Percentiles rank a stretch among this genome's conserved stretches.
These are phyloP conservation scores for Apiotrichum brassicae DNA, from an alignment of 1,284 basidiomycete species.

Conservation along the genomic window DNA sequence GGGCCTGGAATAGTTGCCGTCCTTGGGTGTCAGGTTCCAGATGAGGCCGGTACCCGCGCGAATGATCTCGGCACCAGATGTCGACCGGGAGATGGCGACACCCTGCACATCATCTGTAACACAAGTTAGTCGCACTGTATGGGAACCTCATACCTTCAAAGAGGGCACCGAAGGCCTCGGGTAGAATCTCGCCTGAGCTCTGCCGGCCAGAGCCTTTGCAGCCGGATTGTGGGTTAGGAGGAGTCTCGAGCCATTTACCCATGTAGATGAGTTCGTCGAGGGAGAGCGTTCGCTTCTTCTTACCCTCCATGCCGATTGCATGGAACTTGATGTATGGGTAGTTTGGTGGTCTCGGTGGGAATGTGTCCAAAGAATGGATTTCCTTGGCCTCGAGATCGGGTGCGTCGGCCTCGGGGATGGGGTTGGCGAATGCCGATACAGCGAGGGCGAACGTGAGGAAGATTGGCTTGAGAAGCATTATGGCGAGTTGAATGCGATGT, in stretches of 20 bases:
- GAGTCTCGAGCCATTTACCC: not conserved
- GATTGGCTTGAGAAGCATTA: not conserved
- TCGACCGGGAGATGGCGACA: not conserved
- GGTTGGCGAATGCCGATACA: not conserved
- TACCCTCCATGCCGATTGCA: conserved; percentile 1
- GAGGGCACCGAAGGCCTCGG: not conserved
- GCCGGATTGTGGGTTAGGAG: not conserved
- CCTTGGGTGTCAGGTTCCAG: not conserved
- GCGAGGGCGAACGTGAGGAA: not conserved
- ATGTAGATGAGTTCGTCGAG: not conserved
- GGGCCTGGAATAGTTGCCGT: not conserved
- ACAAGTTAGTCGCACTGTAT: too few species aligned
- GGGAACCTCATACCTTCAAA: not conserved
- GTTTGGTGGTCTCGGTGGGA: not conserved
- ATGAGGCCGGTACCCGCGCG: not conserved
- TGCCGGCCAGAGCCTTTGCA: not conserved
- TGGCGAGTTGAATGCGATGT: not conserved
- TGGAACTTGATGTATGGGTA: too few species aligned
- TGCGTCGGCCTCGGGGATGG: not conserved
- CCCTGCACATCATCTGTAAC: not conserved
- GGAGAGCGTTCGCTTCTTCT: not conserved
- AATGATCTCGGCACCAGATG: not conserved
- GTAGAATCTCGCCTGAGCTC: not conserved
- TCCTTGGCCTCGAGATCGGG: not conserved
- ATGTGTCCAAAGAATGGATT: not conserved